Conservation (phyloP, 768 basidiomycete species). For the Trametes coccinea region DNA sequence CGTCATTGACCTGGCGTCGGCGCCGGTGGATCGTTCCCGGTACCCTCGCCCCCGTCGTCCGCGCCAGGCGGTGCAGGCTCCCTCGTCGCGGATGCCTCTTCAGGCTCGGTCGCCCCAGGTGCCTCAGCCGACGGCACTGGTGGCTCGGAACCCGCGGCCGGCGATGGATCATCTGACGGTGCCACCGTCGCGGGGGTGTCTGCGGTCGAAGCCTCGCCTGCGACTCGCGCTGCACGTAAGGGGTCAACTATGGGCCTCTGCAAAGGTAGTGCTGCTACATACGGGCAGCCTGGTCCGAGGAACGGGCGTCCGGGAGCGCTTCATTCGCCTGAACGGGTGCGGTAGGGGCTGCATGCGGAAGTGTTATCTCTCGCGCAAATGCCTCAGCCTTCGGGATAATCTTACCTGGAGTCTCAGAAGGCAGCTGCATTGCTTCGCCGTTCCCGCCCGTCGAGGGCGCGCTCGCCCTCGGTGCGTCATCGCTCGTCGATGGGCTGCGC, state of each 20-base stretch:
- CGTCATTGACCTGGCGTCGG: slow-evolving; percentile 40
- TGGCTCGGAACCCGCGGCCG: background rate
- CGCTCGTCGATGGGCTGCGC: slow-evolving; percentile 2
- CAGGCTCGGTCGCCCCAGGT: background rate
- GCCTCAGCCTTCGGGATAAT: background rate
- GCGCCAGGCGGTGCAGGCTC: background rate
- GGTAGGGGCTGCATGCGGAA: background rate
- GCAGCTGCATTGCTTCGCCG: background rate
- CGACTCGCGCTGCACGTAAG: slow-evolving; percentile 2
- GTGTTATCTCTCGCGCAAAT: slow-evolving; percentile 12
- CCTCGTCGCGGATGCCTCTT: no score
- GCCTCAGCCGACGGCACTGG: background rate
- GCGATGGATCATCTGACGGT: slow-evolving; percentile 2
- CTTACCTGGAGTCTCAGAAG: slow-evolving; percentile 4
- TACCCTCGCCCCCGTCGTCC: background rate
- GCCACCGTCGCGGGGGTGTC: background rate
- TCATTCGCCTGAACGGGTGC: slow-evolving; percentile 1
- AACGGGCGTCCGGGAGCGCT: background rate
- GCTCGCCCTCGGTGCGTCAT: background rate
- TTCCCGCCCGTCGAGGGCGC: background rate
- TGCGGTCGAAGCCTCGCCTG: slow-evolving; percentile 4
- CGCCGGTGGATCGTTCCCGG: slow-evolving; percentile 6
- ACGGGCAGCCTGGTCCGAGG: slow-evolving; percentile 1
- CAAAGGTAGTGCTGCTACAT: slow-evolving; percentile 7
- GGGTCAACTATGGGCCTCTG: background rate